phyloP scores from a whole-genome alignment of 2,329 filamentous ascomycete genomes.

The Penicillium psychrosexuale region DNA sequence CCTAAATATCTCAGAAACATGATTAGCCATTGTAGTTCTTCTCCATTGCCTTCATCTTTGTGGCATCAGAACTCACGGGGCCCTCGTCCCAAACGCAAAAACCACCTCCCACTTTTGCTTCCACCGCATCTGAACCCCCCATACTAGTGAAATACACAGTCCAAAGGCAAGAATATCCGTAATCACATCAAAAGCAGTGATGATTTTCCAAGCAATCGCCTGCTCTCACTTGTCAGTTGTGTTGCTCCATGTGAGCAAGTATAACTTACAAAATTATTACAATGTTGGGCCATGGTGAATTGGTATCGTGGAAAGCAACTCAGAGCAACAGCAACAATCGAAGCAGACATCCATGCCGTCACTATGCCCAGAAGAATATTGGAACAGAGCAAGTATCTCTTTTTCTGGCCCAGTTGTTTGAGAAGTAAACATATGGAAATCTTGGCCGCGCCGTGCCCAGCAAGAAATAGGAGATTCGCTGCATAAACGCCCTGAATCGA shows the following conservation, averaged over 20 bases:
- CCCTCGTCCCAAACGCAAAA: neutral
- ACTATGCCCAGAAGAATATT: neutral
- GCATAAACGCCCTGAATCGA: neutral
- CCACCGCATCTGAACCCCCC: neutral
- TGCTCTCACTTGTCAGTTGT: neutral
- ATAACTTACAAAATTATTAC: neutral
- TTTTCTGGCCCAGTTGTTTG: neutral
- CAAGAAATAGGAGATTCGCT: neutral
- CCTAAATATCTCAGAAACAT: neutral
- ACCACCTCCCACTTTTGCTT: neutral
- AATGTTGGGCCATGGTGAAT: neutral
- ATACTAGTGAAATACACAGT: neutral
- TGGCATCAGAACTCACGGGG: neutral
- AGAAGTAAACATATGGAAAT: neutral
- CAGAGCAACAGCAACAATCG: neutral
- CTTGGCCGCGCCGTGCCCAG: neutral
- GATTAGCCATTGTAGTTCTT: neutral
- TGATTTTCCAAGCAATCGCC: neutral
- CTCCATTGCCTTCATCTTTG: neutral
- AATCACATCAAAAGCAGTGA: neutral
- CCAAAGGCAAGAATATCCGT: neutral
- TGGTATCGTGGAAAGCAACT: neutral
- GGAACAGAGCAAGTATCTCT: neutral
- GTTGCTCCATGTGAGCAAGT: neutral
- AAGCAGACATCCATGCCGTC: neutral